phyloP scores from a whole-genome alignment of 352 stramenopile species.

The Thalassiosira hispida region DNA sequence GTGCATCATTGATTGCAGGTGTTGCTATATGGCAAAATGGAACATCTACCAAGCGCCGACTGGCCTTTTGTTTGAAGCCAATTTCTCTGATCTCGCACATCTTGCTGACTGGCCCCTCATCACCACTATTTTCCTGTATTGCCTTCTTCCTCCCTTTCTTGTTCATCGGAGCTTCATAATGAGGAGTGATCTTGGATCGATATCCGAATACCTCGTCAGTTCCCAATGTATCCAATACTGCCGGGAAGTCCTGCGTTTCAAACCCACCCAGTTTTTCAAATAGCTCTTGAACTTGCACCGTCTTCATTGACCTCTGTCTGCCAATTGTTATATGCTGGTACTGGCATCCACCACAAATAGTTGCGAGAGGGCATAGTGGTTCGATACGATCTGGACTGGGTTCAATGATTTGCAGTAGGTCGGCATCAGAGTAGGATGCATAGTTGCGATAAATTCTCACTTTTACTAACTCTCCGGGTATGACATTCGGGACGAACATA shows the following conservation, averaged over 20 bases:
- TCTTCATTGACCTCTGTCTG: conserved; percentile 85
- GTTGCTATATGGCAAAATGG: conserved; percentile 87
- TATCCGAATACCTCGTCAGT: conserved; percentile 86
- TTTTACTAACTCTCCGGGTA: conserved; percentile 84
- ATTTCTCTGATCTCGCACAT: conserved; percentile 70
- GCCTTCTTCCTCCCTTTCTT: conserved; percentile 47
- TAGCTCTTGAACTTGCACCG: conserved; percentile 76
- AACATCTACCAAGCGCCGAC: conserved; percentile 85
- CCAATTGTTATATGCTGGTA: conserved; percentile 88
- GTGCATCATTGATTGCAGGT: conserved; percentile 84
- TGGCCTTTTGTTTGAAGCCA: conserved; percentile 81
- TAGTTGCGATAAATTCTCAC: conserved; percentile 86
- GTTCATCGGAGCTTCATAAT: conserved; percentile 85
- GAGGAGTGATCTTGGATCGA: conserved; percentile 82
- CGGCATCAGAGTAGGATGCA: conserved; percentile 86
- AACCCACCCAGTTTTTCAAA: conserved; percentile 72
- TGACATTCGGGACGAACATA: conserved; percentile 86
- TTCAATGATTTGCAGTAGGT: conserved; percentile 86
- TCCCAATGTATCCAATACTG: conserved; percentile 79
- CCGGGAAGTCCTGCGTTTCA: conserved; percentile 30
- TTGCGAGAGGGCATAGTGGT: conserved; percentile 83
- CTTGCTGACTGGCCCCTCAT: conserved; percentile 13
- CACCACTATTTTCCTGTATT: conserved; percentile 10
- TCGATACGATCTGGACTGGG: conserved; percentile 79
- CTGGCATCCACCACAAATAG: conserved; percentile 88